These are phyloP conservation scores for Cucurbita moschata DNA, from an alignment of 306 rosid species.

Conservation along the genomic window DNA sequence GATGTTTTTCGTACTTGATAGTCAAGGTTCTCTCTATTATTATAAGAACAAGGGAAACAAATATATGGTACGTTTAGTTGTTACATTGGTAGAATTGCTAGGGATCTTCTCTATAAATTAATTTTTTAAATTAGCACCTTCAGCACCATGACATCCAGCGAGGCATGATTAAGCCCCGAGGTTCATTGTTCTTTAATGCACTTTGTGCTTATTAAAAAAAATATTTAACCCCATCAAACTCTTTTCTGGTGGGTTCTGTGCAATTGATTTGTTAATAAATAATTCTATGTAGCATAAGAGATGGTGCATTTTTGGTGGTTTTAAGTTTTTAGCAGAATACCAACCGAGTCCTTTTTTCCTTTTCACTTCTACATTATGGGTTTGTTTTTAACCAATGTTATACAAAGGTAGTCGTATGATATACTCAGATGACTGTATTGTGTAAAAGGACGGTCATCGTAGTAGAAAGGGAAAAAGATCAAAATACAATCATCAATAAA, in stretches of 20 bases:
- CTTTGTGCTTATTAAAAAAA: neutral
- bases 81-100: neutral
- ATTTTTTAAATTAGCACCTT: neutral
- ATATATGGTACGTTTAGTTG: conserved; percentile 48
- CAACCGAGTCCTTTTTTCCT: neutral
- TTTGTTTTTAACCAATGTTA: neutral
- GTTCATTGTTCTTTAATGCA: neutral
- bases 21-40: conserved; percentile 56
- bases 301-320: neutral
- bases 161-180: neutral
- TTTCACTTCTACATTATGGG: no score
- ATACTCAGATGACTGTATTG: neutral
- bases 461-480: neutral
- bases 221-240: no score
- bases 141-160: neutral
- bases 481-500: neutral
- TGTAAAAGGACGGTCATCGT: neutral
- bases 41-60: conserved; percentile 60
- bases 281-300: neutral
- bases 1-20: conserved; percentile 78
- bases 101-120: neutral
- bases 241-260: neutral
- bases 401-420: neutral
- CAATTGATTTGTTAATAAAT: neutral
- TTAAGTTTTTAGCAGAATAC: neutral